phyloP scores from a whole-genome alignment of 805 yeast species.

The Schwanniomyces polymorphus region DNA sequence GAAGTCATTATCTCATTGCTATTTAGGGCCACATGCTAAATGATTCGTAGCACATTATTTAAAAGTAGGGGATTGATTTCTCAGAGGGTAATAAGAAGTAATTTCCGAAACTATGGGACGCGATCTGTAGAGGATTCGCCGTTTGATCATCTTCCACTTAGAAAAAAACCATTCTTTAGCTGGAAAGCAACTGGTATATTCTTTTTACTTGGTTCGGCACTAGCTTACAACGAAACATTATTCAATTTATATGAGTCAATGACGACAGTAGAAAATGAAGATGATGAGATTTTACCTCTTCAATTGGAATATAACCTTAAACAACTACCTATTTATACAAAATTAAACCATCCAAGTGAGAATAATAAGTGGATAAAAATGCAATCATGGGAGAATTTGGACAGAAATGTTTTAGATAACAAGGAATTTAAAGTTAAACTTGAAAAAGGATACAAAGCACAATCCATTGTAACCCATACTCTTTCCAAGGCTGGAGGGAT shows the following conservation, averaged over 20 bases:
- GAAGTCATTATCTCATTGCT: no score
- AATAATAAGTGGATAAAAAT: slow-evolving; percentile 47
- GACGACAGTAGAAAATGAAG: slow-evolving; percentile 18
- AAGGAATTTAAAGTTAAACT: slow-evolving; percentile 10
- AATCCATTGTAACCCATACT: slow-evolving; percentile 38
- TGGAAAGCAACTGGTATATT: slow-evolving; percentile 27
- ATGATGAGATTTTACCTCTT: slow-evolving; percentile 25
- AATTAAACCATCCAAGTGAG: slow-evolving; percentile 44
- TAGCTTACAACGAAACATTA: slow-evolving; percentile 26
- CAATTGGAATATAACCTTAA: slow-evolving; percentile 50
- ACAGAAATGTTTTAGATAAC: slow-evolving; percentile 33
- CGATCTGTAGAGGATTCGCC: slow-evolving; percentile 31
- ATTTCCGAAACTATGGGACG: slow-evolving; percentile 18
- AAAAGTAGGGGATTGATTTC: neutral
- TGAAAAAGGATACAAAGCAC: slow-evolving; percentile 16
- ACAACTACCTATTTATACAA: slow-evolving; percentile 50
- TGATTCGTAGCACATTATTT: neutral
- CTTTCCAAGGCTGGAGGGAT: slow-evolving; percentile 77
- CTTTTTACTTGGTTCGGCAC: slow-evolving; percentile 19
- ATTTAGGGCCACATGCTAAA: neutral
- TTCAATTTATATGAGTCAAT: slow-evolving; percentile 23
- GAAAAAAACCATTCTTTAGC: slow-evolving; percentile 23
- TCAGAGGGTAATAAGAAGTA: neutral
- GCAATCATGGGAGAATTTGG: slow-evolving; percentile 45
- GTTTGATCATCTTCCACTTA: slow-evolving; percentile 25